Evolutionary conservation across 2,329 filamentous ascomycete genomes (phyloP).

Genomic region (Plectosphaerella sp.): DNA sequence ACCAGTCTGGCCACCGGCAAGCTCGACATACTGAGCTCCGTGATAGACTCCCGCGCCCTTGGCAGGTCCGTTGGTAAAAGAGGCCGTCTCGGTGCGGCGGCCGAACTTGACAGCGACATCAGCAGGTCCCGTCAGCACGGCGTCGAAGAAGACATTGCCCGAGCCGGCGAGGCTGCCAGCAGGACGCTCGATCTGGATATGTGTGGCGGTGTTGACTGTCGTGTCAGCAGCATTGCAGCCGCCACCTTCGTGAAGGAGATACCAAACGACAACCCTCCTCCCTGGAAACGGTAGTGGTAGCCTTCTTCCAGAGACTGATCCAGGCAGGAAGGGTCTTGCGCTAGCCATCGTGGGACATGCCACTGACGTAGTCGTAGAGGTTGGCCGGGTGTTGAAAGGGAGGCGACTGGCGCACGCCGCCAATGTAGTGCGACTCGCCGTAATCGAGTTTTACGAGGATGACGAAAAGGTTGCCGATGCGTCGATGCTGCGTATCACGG

Average conservation of each 20-base stretch:
- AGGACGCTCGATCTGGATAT: slow-evolving; percentile 17
- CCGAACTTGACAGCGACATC: slow-evolving; percentile 21
- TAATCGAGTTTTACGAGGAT: slow-evolving; percentile 29
- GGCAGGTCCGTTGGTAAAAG: slow-evolving; percentile 17
- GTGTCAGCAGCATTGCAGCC: slow-evolving; percentile 20
- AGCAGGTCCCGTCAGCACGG: slow-evolving; percentile 18
- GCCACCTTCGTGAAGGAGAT: slow-evolving; percentile 11
- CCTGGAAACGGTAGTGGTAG: slow-evolving; percentile 13
- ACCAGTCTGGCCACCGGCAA: slow-evolving; percentile 13
- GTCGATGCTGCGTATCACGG: no score
- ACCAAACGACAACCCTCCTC: slow-evolving; percentile 23
- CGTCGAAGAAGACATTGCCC: slow-evolving; percentile 17
- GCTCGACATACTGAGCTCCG: slow-evolving; percentile 16
- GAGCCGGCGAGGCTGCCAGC: slow-evolving; percentile 7
- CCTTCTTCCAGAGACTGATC: slow-evolving; percentile 28
- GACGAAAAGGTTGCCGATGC: no score
- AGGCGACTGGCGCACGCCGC: slow-evolving; percentile 28
- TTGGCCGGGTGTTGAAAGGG: slow-evolving; percentile 12
- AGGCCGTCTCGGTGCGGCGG: slow-evolving; percentile 7
- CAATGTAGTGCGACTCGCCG: slow-evolving; percentile 52
- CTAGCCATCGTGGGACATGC: slow-evolving; percentile 46
- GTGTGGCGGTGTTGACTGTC: slow-evolving; percentile 19
- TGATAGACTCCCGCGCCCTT: slow-evolving; percentile 24
- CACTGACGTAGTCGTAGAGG: slow-evolving; percentile 33
- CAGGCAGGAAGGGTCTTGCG: slow-evolving; percentile 35